Base-by-base conservation (phyloP, 257 asterid genomes). In the Gentiana macrophylla region DNA sequence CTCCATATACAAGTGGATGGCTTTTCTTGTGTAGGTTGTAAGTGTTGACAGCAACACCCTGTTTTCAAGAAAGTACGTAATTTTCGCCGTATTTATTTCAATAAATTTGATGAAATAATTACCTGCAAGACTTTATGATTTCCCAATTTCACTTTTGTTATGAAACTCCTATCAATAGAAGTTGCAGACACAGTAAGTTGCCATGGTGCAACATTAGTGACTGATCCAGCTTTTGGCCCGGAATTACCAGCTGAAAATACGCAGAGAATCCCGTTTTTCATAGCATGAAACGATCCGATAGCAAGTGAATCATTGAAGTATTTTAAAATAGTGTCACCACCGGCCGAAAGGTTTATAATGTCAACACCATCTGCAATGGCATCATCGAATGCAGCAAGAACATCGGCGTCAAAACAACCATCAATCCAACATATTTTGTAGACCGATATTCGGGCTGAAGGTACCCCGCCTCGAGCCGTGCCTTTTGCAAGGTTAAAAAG, bases 361-460 rank as follows among this genome's bases (percentile, higher is more conserved):
- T 84, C 86, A 34, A 84, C 94, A 35, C 90, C 85, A 49, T 84
- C 94, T 0, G 90, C 87, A 8, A 84, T 84, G 35, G 87, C 90
- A 66, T 84, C 90, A 53, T 84, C 90, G 32, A 84, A 84, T 36
- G 85, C 94, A 63, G 78, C 79, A 15, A 84, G 80, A 51, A 81
- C 75, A 57, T 81, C 83, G 1, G 92, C 78, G n/a, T 61, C 81
- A 0, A 61, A 66, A 65, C 85, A 83, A 7, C 84, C 74, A 49
- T 56, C 81, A 0, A 65, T 49, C 92, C 87, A 83, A 46, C 87
- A 83, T 56, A 83, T 68, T 52, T 83, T 80, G 73, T 80, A 80
- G 1, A 80, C 83, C 0, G 83, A 81, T 57, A 83, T 50, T 36
- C 92, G 78, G 0, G 81, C 79, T 0, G 83, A 73, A 1, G 87